Evolutionary conservation across 2,329 filamentous ascomycete genomes (phyloP), one percentile per base, ranked within the genome.

Genomic region (Aspergillus proliferans): DNA sequence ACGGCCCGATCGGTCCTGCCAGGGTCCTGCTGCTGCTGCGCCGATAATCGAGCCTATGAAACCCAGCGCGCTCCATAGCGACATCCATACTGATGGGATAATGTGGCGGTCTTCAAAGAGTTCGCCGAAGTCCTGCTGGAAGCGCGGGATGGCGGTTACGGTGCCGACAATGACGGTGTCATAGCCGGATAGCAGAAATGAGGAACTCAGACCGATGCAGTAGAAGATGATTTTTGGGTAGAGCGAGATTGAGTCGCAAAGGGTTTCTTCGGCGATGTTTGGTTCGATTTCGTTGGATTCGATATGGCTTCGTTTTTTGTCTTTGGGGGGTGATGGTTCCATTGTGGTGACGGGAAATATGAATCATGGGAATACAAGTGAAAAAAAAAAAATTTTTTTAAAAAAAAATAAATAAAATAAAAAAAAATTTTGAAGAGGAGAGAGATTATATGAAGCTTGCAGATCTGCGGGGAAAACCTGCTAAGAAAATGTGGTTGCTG

Each of bases 61-160:
- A 21, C 65, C 65, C 6, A 68, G 61, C 19, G 70, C 68, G 40
- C 68, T 70, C 73, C 73, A 76, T 12, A 76, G 60, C 1, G 71
- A 68, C 6, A 76, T 61, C 73, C 73, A 76, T 18, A 68, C 58
- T 1, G 71, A 71, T 0, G 74, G 72, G 18, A 73, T 65, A 36
- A 69, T 73, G 38, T 64, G 63, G 26, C 57, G 47, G n/a, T 54
- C 57, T 10, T 65, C 49, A 36, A 64, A 59, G 2, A 55, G 52
- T 18, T 59, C 54, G 40, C 70, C 70, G 47, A 68, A 74, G 43
- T 71, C 52, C 52, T 50, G 56, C 55, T 58, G 54, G 39, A 58
- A 57, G 6, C 51, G 51, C 12, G 55, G 55, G 51, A 59, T 55
- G 3, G 57, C 56, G 4, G 57, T 57, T 12, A 58, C 54, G 34